Evolutionary conservation across 2,329 filamentous ascomycete genomes (phyloP), one percentile per base, ranked within the genome.

Genomic region (Fusarium brevicatenulatum): DNA sequence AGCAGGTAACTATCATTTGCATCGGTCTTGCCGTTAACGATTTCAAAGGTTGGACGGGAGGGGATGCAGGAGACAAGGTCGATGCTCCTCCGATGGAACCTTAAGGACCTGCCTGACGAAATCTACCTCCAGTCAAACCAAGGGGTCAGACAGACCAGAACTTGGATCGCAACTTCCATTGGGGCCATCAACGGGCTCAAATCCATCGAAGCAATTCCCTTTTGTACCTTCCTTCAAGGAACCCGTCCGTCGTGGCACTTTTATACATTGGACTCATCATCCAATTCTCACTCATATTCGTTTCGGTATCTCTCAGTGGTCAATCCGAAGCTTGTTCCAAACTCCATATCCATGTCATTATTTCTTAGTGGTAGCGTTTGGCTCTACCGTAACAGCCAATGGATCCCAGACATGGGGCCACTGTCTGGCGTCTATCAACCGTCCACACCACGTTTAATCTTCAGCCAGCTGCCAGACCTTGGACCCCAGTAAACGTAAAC

Each of bases 391-490:
- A 56, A 40, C 58, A 54, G 50, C 67, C 75, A 77, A 77, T 77
- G 66, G 65, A 66, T 39, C 63, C 57, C 53, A 64, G 46, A 60
- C 46, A 77, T 74, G 71, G 72, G 71, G 57, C 73, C 75, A 76
- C 73, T 54, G 50, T 64, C 73, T 62, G 61, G 69, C 63, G 69
- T 75, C 69, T 65, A 62, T 76, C 73, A 76, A 73, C 67, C 67
- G 46, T 68, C 67, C 73, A 73, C 67, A 70, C 75, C 71, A 77
- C 66, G 58, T 56, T 69, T 62, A 66, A 62, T 63, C 47, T 55
- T 44, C 34, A 36, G 49, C 63, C 61, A 43, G 57, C 34, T 30
- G 49, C 63, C 61, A 43, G 57, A 42, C 50, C 52, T 69, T 40
- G 30, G 55, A 50, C 57, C 61, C 63, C 53, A 39, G 56, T 44